Base-by-base conservation (phyloP, 495 filamentous ascomycete genomes). In the Neurospora tetraspora region DNA sequence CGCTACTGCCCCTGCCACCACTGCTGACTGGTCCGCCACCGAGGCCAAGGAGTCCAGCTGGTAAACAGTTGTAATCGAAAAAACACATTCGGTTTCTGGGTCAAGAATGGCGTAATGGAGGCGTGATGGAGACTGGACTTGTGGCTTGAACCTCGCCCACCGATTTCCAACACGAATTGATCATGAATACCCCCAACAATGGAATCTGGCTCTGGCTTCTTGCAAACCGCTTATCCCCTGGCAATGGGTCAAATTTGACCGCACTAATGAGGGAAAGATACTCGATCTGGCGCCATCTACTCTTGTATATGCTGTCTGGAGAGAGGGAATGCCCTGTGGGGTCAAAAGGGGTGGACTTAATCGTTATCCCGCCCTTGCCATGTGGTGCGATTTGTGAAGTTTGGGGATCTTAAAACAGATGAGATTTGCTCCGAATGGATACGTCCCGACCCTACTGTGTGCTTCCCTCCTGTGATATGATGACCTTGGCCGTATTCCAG, bases 191-290 rank as follows among this genome's bases (percentile, higher is more conserved):
- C 73, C 65, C 45, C 72, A 69, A 42, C 53, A 34, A 23, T 47
- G 70, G 39, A 65, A 72, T 47, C 61, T 76, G 71, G 69, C 69
- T 70, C 70, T 71, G 69, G 69, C 71, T 72, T 71, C 74, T 72
- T 70, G 72, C 71, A 74, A 75, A 70, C 43, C 53, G 53, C 23
- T 61, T 72, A 42, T 34, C 74, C 74, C 70, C 73, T 78, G 78
- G 81, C 77, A 61, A 78, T 71, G 80, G 81, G 82, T 83, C 74
- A 81, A 34, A 84, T 88, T 87, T 90, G 86, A 88, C 83, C 84
- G 89, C 89, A 88, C 93, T 96, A 86, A 97, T 91, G 94, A 97
- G 93, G 94, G 94, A 97, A 97, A 97, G 94, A 97, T 93, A 96
- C 89, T 86, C 83, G 78, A 76, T 70, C 77, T 74, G 70, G 75